These are phyloP conservation scores for Tricholoma matsutake DNA, from an alignment of 768 basidiomycete species.

Conservation along the genomic window DNA sequence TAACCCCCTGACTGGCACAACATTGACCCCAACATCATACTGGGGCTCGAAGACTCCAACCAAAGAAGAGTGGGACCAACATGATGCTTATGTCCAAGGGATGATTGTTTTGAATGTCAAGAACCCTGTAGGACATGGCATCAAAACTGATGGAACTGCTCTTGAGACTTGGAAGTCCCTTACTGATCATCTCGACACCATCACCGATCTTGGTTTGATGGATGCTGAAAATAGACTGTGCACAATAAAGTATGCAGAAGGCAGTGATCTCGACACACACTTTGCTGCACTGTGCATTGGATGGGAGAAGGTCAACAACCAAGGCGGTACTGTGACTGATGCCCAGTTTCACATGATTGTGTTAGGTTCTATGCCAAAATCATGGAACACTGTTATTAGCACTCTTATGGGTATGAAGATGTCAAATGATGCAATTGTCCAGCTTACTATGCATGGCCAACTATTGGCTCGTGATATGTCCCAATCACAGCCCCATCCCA, in stretches of 20 bases:
- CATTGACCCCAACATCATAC: neutral
- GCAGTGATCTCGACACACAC: neutral
- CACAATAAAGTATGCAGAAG: neutral
- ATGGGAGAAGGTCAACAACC: neutral
- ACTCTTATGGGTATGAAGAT: neutral
- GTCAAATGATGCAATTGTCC: neutral
- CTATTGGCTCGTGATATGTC: neutral
- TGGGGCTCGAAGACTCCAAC: neutral
- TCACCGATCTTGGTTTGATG: no score
- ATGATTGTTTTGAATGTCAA: no score
- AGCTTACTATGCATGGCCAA: slow-evolving; percentile 1
- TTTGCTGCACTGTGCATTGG: neutral
- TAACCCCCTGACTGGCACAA: neutral
- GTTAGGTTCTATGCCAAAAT: no score
- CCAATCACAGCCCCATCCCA: neutral
- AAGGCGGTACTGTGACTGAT: neutral
- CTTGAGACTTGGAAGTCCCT: no score
- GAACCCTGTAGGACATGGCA: no score
- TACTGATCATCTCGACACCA: no score
- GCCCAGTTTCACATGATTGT: no score
- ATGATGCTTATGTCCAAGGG: no score
- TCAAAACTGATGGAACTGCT: no score
- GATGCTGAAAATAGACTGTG: no score
- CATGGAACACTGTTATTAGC: neutral
- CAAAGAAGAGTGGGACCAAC: neutral